A percentile compares a stretch with the other conserved stretches of the same genome.
phyloP scores from a whole-genome alignment of 768 basidiomycete genomes.

The Podaxis mareebaensis region DNA sequence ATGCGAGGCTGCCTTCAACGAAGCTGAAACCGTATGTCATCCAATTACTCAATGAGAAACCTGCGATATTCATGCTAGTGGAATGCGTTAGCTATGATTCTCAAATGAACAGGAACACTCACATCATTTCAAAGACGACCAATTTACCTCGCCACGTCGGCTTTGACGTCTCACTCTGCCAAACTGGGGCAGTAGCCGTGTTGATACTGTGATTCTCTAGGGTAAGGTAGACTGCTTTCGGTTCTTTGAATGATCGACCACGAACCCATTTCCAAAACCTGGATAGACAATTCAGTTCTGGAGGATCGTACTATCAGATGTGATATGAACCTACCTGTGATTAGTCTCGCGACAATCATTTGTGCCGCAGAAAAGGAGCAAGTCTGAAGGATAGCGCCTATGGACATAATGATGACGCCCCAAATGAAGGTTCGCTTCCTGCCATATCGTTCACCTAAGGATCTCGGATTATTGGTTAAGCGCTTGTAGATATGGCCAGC shows the following conservation, averaged over 20 bases:
- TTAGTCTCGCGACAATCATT: conserved; percentile 48
- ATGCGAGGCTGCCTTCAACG: conserved; percentile 40
- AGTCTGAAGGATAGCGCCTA: conserved; percentile 52
- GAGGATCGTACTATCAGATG: not conserved
- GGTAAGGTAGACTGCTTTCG: not conserved
- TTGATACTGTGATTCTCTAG: conserved; percentile 33
- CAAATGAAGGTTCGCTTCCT: conserved; percentile 49
- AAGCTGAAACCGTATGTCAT: conserved; percentile 56
- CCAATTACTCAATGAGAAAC: conserved; percentile 53
- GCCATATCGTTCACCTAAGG: conserved; percentile 39
- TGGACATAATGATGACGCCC: conserved; percentile 52
- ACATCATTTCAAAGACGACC: conserved; percentile 53
- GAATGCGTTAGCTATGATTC: not conserved
- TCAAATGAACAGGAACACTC: conserved; percentile 15
- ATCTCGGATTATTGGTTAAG: not conserved
- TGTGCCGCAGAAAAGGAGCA: conserved; percentile 44
- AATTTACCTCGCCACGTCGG: conserved; percentile 48
- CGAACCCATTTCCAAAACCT: conserved; percentile 49
- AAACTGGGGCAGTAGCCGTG: conserved; percentile 51
- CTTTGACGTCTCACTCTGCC: conserved; percentile 54
- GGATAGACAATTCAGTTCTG: not conserved
- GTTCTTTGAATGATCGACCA: not conserved
- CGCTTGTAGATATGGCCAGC: not conserved
- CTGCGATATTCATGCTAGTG: conserved; percentile 49
- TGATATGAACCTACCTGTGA: conserved; percentile 37